Base-by-base conservation (phyloP, 108 stramenopile species). In the Epipyxis sp. region DNA sequence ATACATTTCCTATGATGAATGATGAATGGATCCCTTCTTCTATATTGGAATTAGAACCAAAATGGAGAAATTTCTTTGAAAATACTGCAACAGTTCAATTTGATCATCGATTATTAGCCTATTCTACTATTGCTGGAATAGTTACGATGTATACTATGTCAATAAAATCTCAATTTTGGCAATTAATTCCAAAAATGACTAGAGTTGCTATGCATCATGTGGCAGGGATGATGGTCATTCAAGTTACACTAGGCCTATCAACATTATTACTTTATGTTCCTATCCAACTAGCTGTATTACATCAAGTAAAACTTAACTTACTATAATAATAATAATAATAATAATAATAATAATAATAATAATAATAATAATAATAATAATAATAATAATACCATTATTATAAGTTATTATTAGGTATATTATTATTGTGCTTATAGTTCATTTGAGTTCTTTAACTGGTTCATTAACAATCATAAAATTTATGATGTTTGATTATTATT, bases 81-180 rank as follows among this genome's bases (percentile, higher is more conserved):
- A 98, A 95, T 77, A 96, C 98, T 13, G 97, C 96, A 1, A 93
- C 90, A 35, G 98, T 99, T 30, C 98, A 99, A 81, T 95, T 93
- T 79, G 95, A 98, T 79, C 98, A 99, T 79, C 89, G 98, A 42
- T 74, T 94, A 29, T 85, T 99, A 40, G 98, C 97, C 16, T 88
- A 91, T 43, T 62, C 85, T 37, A 96, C 97, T 2, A 42, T 54
- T 27, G 3, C 27, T 57, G 71, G 41, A 3, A 37, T 74, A 3
- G 13, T 27, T 27, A 87, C 94, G 3, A 61, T 86, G 0, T 78
- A 86, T 34, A 94, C 91, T 10, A 32, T 37, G 10, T 71, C 87
- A 10, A 87, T 88, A 34, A 80, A 93, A 59, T 91, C 86, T 1
- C 37, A 45, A 1, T 46, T 78, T 1, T 80, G 82, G 85, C 30